Percentiles rank a stretch among this genome's conserved stretches.
These are phyloP conservation scores for Marasmius fiardii DNA, from an alignment of 1,284 basidiomycete genomes.

Conservation along the genomic window DNA sequence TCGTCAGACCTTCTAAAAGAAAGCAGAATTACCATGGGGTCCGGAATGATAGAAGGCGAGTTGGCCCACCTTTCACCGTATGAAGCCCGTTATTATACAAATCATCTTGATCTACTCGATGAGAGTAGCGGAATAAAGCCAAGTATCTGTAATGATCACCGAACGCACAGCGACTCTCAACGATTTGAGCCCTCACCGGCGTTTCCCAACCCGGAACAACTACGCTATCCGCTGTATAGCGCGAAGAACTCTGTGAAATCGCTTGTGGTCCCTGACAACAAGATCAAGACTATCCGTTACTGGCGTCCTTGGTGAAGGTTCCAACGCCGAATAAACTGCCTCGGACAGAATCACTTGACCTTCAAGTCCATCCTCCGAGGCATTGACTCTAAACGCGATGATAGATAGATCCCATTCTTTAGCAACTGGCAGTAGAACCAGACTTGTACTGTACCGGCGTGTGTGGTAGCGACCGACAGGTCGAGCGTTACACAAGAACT, in stretches of 20 bases:
- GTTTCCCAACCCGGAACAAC: conserved; percentile 33
- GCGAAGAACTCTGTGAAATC: conserved; percentile 22
- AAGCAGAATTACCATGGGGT: not conserved
- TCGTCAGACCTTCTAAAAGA: not conserved
- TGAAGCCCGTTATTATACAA: conserved; percentile 42
- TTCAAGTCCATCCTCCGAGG: conserved; percentile 18
- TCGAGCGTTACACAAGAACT: too few relatives aligned
- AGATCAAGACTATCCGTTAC: conserved; percentile 28
- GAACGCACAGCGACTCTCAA: not conserved
- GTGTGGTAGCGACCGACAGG: too few relatives aligned
- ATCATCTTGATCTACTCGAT: conserved; percentile 27
- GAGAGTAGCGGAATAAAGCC: conserved; percentile 49
- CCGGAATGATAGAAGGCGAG: conserved; percentile 3
- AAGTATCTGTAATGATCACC: conserved; percentile 38
- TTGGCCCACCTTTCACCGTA: conserved; percentile 49
- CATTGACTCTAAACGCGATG: conserved; percentile 32
- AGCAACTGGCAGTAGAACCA: conserved; percentile 33
- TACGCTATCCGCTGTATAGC: conserved; percentile 13
- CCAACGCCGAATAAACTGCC: conserved; percentile 35
- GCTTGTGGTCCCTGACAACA: conserved; percentile 48
- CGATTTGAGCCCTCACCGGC: conserved; percentile 22
- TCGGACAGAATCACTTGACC: conserved; percentile 31
- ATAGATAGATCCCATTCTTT: conserved; percentile 36
- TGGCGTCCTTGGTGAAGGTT: conserved; percentile 50
- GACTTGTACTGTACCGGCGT: conserved; percentile 1